These are phyloP conservation scores for Hygrocybe coccinea DNA, from an alignment of 768 basidiomycete genomes.

Conservation along the genomic window DNA sequence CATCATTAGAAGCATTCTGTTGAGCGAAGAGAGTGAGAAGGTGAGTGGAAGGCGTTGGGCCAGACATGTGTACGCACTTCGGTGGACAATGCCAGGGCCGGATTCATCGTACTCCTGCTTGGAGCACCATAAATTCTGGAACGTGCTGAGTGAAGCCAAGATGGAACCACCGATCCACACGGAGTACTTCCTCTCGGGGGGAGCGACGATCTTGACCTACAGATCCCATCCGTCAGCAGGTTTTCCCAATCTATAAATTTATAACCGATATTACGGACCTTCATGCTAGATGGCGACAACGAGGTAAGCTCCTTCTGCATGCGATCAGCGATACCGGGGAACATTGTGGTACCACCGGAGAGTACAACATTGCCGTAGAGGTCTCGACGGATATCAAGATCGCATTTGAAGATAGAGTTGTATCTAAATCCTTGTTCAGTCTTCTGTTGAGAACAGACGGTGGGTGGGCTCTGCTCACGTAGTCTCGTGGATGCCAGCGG, in stretches of 20 bases:
- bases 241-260: not conserved
- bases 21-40: not conserved
- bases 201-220: conserved; percentile 86
- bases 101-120: conserved; percentile 91
- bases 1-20: not conserved
- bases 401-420: conserved; percentile 85
- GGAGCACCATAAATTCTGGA: conserved; percentile 95
- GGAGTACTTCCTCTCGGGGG: conserved; percentile 91
- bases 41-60: not conserved
- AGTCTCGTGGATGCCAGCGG: conserved; percentile 89
- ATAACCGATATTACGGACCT: conserved; percentile 39
- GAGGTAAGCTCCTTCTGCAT: conserved; percentile 92
- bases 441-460: conserved; percentile 31
- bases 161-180: conserved; percentile 93
- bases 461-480: conserved; percentile 40
- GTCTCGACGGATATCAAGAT: conserved; percentile 80
- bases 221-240: conserved; percentile 5
- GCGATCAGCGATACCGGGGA: conserved; percentile 92
- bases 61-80: conserved; percentile 44
- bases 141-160: conserved; percentile 84
- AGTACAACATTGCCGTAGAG: conserved; percentile 80
- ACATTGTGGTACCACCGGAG: conserved; percentile 91
- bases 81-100: conserved; percentile 74
- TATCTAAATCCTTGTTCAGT: conserved; percentile 40
- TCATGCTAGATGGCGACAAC: conserved; percentile 84